Evolutionary conservation across 2,329 filamentous ascomycete species (phyloP).

Genomic region (Exophiala dermatitidis): DNA sequence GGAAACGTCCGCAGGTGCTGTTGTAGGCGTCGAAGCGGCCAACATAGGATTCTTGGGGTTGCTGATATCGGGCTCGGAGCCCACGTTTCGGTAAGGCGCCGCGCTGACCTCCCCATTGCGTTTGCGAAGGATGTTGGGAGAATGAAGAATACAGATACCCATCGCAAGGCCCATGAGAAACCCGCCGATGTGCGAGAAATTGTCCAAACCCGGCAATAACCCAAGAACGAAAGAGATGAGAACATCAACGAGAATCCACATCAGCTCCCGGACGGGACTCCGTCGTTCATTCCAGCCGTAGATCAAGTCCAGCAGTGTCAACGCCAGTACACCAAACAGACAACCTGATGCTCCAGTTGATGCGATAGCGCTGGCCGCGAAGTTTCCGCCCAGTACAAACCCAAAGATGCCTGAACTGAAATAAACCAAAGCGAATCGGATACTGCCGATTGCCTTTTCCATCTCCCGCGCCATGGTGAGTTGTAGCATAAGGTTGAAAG

Average conservation of each 20-base stretch:
- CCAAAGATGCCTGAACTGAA: constrained; percentile 89
- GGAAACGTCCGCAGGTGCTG: constrained; percentile 48
- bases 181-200: constrained; percentile 94
- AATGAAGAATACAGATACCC: constrained; percentile 80
- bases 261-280: constrained; percentile 72
- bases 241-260: constrained; percentile 79
- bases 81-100: constrained; percentile 20
- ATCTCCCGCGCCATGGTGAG: constrained; percentile 86
- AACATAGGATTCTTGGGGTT: constrained; percentile 16
- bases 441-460: constrained; percentile 78
- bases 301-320: constrained; percentile 79
- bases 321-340: constrained; percentile 84
- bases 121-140: constrained; percentile 69
- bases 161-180: constrained; percentile 87
- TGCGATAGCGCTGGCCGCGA: constrained; percentile 69
- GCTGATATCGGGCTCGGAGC: constrained; percentile 18
- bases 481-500: constrained; percentile 89
- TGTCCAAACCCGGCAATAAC: constrained; percentile 85
- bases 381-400: constrained; percentile 91
- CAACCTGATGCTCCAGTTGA: constrained; percentile 85
- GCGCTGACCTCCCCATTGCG: constrained; percentile 53
- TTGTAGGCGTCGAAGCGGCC: constrained; percentile 30
- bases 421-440: constrained; percentile 86
- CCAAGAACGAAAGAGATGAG: constrained; percentile 87
- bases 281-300: constrained; percentile 83